A percentile compares a stretch with the other conserved stretches of the same genome.
Evolutionary conservation across 257 asterid genomes (phyloP).

Genomic region (Prunella vulgaris): DNA sequence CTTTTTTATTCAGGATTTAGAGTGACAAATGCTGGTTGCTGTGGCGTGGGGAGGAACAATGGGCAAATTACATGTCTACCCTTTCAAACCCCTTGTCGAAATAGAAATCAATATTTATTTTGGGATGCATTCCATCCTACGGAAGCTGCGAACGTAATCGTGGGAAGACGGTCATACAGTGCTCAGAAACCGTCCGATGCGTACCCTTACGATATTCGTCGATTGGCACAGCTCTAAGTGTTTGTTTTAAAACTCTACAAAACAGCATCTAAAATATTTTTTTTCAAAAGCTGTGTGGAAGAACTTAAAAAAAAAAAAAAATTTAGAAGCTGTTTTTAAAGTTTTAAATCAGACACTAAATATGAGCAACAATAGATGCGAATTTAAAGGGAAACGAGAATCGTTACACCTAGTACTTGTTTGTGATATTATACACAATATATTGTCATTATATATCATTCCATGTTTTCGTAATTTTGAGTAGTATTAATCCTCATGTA

Average conservation of each 20-base stretch:
- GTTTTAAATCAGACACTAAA: no score
- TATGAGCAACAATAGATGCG: not conserved
- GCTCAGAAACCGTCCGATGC: constrained; percentile 69
- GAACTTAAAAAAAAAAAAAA: no score
- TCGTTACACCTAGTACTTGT: not conserved
- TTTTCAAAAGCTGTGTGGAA: no score
- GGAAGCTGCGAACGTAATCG: constrained; percentile 63
- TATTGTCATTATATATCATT: not conserved
- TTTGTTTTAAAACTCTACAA: no score
- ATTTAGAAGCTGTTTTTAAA: no score
- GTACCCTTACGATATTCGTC: constrained; percentile 67
- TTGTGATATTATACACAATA: not conserved
- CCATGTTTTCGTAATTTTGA: not conserved
- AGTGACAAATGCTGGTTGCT: constrained; percentile 76
- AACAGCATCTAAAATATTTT: no score
- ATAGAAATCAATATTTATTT: constrained; percentile 51
- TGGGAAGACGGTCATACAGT: constrained; percentile 63
- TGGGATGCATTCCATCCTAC: constrained; percentile 98
- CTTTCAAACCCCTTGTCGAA: constrained; percentile 53
- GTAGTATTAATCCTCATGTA: not conserved
- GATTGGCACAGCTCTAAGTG: constrained; percentile 61
- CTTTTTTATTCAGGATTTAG: constrained; percentile 45
- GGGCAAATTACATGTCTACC: constrained; percentile 95
- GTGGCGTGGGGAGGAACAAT: constrained; percentile 88
- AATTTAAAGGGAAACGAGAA: not conserved